Evolutionary conservation across 768 basidiomycete species (phyloP), one percentile per base, ranked within the genome.

Genomic region (Hydnum rufescens): DNA sequence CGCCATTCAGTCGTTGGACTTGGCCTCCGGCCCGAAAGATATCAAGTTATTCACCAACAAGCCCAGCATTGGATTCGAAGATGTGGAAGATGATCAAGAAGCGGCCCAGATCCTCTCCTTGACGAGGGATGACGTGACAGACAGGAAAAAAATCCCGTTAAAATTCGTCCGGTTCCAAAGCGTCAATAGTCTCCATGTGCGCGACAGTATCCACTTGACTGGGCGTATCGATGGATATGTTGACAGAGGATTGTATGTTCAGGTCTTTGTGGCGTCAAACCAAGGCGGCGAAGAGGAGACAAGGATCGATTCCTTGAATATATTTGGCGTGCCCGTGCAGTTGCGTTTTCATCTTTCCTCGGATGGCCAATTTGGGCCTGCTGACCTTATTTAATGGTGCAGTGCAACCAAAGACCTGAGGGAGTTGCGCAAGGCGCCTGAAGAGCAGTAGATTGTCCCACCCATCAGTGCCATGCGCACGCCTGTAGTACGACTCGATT

Each of bases 241-340:
- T n/a, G n/a, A n/a, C n/a, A n/a, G n/a, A n/a, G n/a, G n/a, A n/a
- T n/a, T n/a, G n/a, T n/a, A n/a, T n/a, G n/a, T n/a, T n/a, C 54
- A 83, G 80, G 72, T 85, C 36, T 84, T 85, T 58, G 73, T 85
- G 36, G 69, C 65, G 32, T 74, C 75, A 4, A 82, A 82, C 57
- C 77, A 82, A 53, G 78, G 73, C 0, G 74, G 59, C 32, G 72
- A 70, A 34, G 79, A 83, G 3, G 68, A 73, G 59, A 81, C 82
- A 3, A 68, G 77, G 19, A 76, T 85, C 55, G 77, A 84, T 59
- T 71, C 64, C 26, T 64, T 85, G 44, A 82, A 85, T 59, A 61
- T 83, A 8, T 66, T 78, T 22, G 82, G 83, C 6, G 59, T 71
- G 16, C 67, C 75, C 4, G 67, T 73, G 18, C 74, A 74, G 79